Base-by-base conservation (phyloP, 495 filamentous ascomycete genomes). In the Penicillium lividum region DNA sequence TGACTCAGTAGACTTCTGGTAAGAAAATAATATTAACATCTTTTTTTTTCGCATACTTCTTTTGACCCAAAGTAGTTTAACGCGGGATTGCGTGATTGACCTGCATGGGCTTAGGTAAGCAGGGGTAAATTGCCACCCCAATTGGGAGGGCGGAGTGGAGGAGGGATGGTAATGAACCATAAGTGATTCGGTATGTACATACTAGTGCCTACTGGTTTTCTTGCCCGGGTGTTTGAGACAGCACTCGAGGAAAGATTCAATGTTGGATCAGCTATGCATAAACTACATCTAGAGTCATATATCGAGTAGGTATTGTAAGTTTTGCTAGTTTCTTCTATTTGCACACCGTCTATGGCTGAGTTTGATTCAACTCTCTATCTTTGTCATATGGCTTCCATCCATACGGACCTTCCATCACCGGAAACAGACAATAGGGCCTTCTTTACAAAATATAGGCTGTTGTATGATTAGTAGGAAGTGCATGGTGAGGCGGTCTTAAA, bases 81-180 rank as follows among this genome's bases (percentile, higher is more conserved):
- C 40, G 63, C 57, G 34, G 30, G 59, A 67, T 67, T 57, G 64
- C 64, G 64, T 67, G 64, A 60, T 67, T 64, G 56, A 25, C 27
- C 45, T 25, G 15, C 28, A 33, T 15, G 30, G 11, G 50, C 42
- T 64, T 57, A 64, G 22, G 11, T 64, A 54, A 64, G 53, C 57
- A 49, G 46, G 44, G 44, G 44, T 47, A 40, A 33, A n/a, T 40
- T 40, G 5, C 25, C 43, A 45, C 3, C 27, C 13, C 5, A 31
- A 42, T 31, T 29, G 22, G 30, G 57, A 34, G 25, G 43, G 43
- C 43, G 43, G 43, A 5, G 16, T 3, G n/a, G 7, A 4, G n/a
- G 22, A 22, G 22, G 22, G 22, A 22, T 22, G 22, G 22, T 22
- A 22, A 22, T 22, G 22, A 22, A 22, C 22, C 22, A 22, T 22